These are phyloP conservation scores for Naematelia aurantialba DNA, from an alignment of 768 basidiomycete genomes.

Conservation along the genomic window DNA sequence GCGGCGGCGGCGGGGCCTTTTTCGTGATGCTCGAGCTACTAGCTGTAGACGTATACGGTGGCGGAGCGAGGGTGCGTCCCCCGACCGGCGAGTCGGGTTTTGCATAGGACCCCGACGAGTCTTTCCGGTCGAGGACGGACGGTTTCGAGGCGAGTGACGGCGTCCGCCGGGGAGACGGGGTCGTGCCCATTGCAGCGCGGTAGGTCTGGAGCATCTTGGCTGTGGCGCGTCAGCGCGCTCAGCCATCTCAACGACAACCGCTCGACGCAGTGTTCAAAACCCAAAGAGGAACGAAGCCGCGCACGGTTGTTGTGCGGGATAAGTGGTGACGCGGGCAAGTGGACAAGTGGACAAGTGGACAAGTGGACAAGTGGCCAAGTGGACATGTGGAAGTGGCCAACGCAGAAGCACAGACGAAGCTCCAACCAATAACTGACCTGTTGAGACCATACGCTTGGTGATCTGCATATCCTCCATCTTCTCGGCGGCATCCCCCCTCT, in stretches of 20 bases:
- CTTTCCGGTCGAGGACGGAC: conserved; percentile 52
- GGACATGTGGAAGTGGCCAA: no score
- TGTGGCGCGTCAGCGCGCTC: conserved; percentile 6
- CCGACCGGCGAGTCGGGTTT: not conserved
- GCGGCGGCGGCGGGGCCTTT: conserved; percentile 85
- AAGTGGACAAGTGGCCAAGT: no score
- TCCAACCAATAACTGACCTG: no score
- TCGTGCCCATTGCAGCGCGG: conserved; percentile 28
- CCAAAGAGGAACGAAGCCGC: no score
- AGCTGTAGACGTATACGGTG: conserved; percentile 55
- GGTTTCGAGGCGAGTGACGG: conserved; percentile 25
- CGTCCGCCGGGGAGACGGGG: conserved; percentile 16
- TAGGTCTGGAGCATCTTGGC: conserved; percentile 47
- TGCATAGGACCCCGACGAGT: conserved; percentile 46
- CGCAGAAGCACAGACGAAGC: no score
- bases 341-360: no score
- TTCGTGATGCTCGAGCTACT: conserved; percentile 57
- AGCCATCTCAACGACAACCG: no score
- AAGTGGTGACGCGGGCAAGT: no score
- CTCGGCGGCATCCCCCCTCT: conserved; percentile 77
- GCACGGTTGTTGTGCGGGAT: no score
- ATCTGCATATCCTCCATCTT: conserved; percentile 74
- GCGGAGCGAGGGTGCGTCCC: conserved; percentile 45
- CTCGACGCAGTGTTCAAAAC: no score
- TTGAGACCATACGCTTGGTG: conserved; percentile 76